Conservation (phyloP, 768 basidiomycete genomes). For the Mycena leptocephala region DNA sequence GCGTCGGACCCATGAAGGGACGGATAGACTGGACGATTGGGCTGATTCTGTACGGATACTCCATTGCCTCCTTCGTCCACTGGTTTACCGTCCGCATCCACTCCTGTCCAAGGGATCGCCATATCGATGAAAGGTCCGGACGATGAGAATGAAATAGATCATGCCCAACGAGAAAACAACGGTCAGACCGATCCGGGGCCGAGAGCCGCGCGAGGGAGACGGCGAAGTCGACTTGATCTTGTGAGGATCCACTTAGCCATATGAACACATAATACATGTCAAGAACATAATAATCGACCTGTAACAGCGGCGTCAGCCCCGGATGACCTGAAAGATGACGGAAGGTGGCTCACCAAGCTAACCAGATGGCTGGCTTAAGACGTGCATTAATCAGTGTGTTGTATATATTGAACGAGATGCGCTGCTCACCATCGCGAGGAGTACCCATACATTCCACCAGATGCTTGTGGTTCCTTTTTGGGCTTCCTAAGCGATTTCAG, state of each 20-base stretch:
- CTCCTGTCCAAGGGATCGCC: constrained; percentile 53
- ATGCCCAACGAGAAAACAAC: constrained; percentile 66
- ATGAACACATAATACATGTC: constrained; percentile 70
- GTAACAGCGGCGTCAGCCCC: background rate
- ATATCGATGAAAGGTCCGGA: constrained; percentile 68
- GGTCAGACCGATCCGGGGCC: constrained; percentile 68
- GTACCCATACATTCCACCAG: constrained; percentile 81
- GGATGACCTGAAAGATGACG: background rate
- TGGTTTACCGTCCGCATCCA: constrained; percentile 42
- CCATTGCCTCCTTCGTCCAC: constrained; percentile 36
- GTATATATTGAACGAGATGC: background rate
- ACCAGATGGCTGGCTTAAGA: constrained; percentile 50
- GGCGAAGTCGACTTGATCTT: constrained; percentile 46
- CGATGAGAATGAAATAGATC: constrained; percentile 67
- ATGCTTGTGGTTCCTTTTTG: constrained; percentile 50
- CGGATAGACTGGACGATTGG: background rate
- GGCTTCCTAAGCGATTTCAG: constrained; percentile 61
- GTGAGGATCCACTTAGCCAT: constrained; percentile 70
- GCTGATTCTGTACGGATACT: background rate
- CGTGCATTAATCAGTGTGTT: background rate
- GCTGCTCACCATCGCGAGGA: constrained; percentile 66
- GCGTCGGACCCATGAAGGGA: background rate
- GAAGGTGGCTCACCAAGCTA: constrained; percentile 2
- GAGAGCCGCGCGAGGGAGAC: constrained; percentile 53
- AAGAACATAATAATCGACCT: constrained; percentile 76